Percentiles rank a stretch among this genome's conserved stretches.
phyloP scores from a whole-genome alignment of 75 land plant genomes.

The Cryptomeria japonica region DNA sequence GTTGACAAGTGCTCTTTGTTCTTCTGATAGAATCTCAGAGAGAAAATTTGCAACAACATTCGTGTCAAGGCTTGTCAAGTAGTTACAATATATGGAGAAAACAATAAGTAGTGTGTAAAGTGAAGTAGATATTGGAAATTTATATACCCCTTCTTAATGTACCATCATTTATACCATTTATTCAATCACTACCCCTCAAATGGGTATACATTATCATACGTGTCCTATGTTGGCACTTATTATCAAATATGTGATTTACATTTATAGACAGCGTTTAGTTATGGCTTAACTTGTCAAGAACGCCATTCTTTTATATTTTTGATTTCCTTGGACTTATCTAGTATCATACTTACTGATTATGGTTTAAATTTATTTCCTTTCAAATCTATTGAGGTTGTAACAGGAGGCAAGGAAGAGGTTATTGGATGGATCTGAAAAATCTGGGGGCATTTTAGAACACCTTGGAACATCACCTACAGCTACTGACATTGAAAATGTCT shows the following conservation, averaged over 20 bases:
- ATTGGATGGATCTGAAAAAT: constrained; percentile 1
- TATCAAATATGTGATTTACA: neutral
- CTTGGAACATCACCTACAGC: constrained; percentile 5
- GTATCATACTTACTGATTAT: neutral
- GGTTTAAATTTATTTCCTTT: neutral
- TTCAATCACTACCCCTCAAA: neutral
- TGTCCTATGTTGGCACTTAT: neutral
- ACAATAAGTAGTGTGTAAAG: neutral
- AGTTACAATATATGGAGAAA: neutral
- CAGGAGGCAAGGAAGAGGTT: constrained; percentile 8
- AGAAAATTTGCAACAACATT: too few relatives aligned
- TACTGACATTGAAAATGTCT: neutral
- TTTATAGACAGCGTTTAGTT: neutral
- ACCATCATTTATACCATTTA: neutral
- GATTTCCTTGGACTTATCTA: neutral
- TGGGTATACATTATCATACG: neutral
- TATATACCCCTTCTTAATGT: neutral
- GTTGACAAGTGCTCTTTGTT: too few relatives aligned
- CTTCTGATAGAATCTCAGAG: too few relatives aligned
- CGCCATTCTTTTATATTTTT: neutral
- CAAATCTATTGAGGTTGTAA: neutral
- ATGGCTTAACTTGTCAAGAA: neutral
- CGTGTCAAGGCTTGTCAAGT: too few relatives aligned
- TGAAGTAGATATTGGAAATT: too few relatives aligned
- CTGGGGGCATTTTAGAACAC: constrained; percentile 4